Evolutionary conservation across 2,329 filamentous ascomycete species (phyloP).

Genomic region (Aspergillus ibericus): DNA sequence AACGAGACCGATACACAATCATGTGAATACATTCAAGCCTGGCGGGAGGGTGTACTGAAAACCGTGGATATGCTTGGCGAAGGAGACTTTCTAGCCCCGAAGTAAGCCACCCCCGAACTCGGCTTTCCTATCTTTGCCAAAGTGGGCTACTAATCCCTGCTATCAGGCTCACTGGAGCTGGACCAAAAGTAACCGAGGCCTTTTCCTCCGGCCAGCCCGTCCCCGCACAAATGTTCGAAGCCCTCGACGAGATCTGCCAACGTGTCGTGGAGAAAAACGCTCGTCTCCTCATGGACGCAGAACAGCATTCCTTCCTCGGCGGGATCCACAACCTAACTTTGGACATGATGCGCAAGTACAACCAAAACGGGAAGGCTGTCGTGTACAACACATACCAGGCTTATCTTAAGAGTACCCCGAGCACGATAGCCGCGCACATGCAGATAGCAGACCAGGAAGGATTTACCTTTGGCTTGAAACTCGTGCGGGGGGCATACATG

Average conservation of each 20-base stretch:
- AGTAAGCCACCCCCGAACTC: conserved; percentile 36
- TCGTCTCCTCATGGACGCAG: conserved; percentile 78
- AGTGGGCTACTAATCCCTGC: not conserved
- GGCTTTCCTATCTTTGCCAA: not conserved
- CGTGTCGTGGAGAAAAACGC: conserved; percentile 61
- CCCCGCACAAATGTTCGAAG: conserved; percentile 65
- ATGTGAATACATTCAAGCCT: conserved; percentile 50
- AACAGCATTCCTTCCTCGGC: conserved; percentile 74
- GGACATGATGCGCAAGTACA: conserved; percentile 74
- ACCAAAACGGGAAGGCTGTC: conserved; percentile 63
- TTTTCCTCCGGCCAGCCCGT: conserved; percentile 60
- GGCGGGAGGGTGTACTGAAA: conserved; percentile 72
- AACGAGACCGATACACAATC: not conserved
- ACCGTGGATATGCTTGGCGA: conserved; percentile 56
- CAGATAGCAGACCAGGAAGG: conserved; percentile 56
- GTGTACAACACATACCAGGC: conserved; percentile 81
- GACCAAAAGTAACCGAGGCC: not conserved
- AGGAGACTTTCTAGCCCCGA: conserved; percentile 66
- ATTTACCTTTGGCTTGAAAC: conserved; percentile 71
- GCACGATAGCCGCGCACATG: conserved; percentile 61
- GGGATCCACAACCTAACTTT: conserved; percentile 82
- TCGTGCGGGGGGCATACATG: conserved; percentile 74
- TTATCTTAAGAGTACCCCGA: conserved; percentile 66
- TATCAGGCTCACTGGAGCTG: conserved; percentile 45
- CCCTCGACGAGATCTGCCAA: conserved; percentile 71